A percentile compares a stretch with the other conserved stretches of the same genome.
Conservation (phyloP, 2,329 filamentous ascomycete genomes). For the Alternaria infectoria region DNA sequence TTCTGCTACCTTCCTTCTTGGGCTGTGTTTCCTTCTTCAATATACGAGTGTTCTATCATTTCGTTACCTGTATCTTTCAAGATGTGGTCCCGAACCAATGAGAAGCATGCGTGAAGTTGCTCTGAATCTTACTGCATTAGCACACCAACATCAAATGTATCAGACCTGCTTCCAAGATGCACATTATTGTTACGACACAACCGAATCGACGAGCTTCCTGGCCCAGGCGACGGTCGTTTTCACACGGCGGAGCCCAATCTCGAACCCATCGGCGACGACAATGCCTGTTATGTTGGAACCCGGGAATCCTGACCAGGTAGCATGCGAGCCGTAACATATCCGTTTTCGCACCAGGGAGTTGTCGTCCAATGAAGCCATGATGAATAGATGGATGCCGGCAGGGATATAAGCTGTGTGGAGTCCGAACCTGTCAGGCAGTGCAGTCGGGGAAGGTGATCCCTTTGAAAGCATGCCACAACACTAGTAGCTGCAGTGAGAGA, state of each 20-base stretch:
- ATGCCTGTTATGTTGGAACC: background rate
- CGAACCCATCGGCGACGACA: background rate
- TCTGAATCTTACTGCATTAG: background rate
- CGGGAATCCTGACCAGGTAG: background rate
- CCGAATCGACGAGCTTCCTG: background rate
- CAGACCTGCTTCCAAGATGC: background rate
- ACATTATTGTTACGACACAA: background rate
- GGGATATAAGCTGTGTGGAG: conserved; percentile 9
- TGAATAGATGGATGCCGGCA: conserved; percentile 12
- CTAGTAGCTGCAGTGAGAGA: background rate
- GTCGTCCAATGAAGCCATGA: background rate
- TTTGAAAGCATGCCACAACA: background rate
- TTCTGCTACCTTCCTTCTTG: background rate
- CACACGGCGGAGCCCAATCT: background rate
- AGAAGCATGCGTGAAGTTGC: background rate
- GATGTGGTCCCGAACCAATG: background rate
- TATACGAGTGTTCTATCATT: background rate
- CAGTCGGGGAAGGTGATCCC: background rate
- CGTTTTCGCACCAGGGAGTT: background rate
- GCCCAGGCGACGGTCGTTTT: background rate
- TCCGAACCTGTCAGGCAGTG: background rate
- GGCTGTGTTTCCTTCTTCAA: background rate
- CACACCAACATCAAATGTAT: background rate
- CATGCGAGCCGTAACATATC: background rate
- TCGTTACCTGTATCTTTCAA: background rate